Conservation (phyloP, 176 grass and related monocot species). For the Juncus inflexus region DNA sequence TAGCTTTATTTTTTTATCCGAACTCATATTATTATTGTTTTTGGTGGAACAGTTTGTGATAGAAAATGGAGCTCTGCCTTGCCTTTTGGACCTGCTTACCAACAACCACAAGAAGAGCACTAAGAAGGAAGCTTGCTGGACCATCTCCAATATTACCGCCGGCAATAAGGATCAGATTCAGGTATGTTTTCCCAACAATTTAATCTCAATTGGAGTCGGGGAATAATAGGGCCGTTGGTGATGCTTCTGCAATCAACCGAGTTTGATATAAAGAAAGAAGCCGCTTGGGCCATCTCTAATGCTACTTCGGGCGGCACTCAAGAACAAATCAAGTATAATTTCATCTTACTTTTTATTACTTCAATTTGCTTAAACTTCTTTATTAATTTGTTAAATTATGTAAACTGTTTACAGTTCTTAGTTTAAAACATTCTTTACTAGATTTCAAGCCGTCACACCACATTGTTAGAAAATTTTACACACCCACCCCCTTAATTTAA, state of each 20-base stretch:
- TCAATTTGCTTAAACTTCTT: too few relatives aligned
- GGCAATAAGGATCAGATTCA: constrained; percentile 90
- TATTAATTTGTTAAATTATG: too few relatives aligned
- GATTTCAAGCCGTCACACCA: too few relatives aligned
- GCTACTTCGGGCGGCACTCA: constrained; percentile 31
- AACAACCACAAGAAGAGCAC: constrained; percentile 93
- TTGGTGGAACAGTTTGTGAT: constrained; percentile 65
- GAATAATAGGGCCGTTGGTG: constrained; percentile 39
- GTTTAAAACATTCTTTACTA: too few relatives aligned
- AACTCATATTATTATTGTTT: not conserved
- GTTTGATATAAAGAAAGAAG: constrained; percentile 46
- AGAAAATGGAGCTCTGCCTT: constrained; percentile 75
- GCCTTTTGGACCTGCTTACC: constrained; percentile 69
- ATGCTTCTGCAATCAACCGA: constrained; percentile 31
- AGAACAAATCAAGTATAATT: constrained; percentile 47
- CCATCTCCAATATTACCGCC: constrained; percentile 91
- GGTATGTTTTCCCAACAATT: constrained; percentile 23
- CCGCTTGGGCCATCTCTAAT: constrained; percentile 45
- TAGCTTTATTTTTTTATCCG: too few relatives aligned
- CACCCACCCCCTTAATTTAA: too few relatives aligned
- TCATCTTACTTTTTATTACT: too few relatives aligned
- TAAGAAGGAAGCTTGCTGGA: constrained; percentile 99
- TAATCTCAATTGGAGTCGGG: not conserved
- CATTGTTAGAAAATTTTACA: too few relatives aligned
- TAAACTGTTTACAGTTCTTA: too few relatives aligned